Percentiles rank a stretch among this genome's conserved stretches.
These are phyloP conservation scores for Speleostelium caveatum DNA, from an alignment of 78 protist genomes.

Conservation along the genomic window DNA sequence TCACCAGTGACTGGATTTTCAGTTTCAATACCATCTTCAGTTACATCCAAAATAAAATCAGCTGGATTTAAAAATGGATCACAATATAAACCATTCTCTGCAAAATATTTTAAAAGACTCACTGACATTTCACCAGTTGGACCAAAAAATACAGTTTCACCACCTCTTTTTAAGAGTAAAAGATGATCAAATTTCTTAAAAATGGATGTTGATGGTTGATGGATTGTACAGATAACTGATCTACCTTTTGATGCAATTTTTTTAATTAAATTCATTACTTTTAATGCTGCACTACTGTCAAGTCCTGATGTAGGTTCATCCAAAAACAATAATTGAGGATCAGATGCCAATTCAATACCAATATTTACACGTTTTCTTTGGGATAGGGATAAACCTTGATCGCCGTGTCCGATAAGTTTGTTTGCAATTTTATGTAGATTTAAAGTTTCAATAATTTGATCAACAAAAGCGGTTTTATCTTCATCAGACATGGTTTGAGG, in stretches of 20 bases:
- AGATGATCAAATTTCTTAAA: conserved; percentile 86
- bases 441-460: conserved; percentile 45
- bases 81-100: conserved; percentile 26
- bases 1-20: conserved; percentile 11
- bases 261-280: conserved; percentile 73
- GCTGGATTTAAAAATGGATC: conserved; percentile 81
- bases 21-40: conserved; percentile 62
- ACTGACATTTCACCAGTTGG: conserved; percentile 77
- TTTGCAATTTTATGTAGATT: conserved; percentile 41
- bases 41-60: conserved; percentile 77
- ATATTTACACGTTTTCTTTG: conserved; percentile 76
- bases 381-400: conserved; percentile 62
- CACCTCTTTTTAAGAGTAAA: conserved; percentile 87
- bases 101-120: conserved; percentile 32
- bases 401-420: conserved; percentile 70
- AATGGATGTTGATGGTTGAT: conserved; percentile 80
- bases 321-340: conserved; percentile 67
- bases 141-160: conserved; percentile 84
- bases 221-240: conserved; percentile 81
- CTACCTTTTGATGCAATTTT: conserved; percentile 78
- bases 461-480: conserved; percentile 57
- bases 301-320: conserved; percentile 86
- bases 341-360: conserved; percentile 78
- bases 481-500: conserved; percentile 40
- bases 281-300: conserved; percentile 66